Percentiles rank a stretch among this genome's conserved stretches.
These are phyloP conservation scores for Excoecaria agallocha DNA, from an alignment of 345 rosid genomes.

Conservation along the genomic window DNA sequence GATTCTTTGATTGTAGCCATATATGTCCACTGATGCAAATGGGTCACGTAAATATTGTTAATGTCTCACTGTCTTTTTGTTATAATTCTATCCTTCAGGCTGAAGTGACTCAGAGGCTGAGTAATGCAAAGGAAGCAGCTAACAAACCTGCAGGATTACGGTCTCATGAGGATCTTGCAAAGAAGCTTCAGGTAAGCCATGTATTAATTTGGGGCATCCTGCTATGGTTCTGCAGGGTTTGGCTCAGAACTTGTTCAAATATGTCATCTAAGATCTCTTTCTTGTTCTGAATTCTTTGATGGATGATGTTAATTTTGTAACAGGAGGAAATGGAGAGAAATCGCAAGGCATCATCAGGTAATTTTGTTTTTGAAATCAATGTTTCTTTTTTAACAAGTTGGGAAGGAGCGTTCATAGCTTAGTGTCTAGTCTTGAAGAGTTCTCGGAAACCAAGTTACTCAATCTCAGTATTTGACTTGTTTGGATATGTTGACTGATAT, in stretches of 20 bases:
- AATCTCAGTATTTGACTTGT: no score
- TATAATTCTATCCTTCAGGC: constrained; percentile 44
- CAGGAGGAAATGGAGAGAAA: constrained; percentile 99
- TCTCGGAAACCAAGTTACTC: no score
- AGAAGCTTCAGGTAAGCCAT: constrained; percentile 75
- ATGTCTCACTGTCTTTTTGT: not conserved
- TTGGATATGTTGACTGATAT: no score
- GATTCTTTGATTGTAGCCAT: not conserved
- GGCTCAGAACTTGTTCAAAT: not conserved
- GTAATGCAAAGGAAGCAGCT: constrained; percentile 76
- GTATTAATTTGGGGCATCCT: not conserved
- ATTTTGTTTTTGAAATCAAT: not conserved
- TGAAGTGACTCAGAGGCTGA: constrained; percentile 90
- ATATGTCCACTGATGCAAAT: no score
- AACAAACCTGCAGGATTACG: constrained; percentile 60
- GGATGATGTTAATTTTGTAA: constrained; percentile 19
- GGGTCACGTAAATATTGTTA: not conserved
- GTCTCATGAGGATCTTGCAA: constrained; percentile 95
- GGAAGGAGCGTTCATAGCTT: no score
- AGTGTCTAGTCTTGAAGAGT: no score
- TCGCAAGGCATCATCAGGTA: constrained; percentile 71
- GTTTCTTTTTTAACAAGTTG: not conserved
- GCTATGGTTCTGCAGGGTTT: not conserved
- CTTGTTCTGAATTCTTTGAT: not conserved
- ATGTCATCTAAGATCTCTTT: not conserved